Conservation (phyloP, 2,329 filamentous ascomycete genomes). For the Dactylellina haptotyla region DNA sequence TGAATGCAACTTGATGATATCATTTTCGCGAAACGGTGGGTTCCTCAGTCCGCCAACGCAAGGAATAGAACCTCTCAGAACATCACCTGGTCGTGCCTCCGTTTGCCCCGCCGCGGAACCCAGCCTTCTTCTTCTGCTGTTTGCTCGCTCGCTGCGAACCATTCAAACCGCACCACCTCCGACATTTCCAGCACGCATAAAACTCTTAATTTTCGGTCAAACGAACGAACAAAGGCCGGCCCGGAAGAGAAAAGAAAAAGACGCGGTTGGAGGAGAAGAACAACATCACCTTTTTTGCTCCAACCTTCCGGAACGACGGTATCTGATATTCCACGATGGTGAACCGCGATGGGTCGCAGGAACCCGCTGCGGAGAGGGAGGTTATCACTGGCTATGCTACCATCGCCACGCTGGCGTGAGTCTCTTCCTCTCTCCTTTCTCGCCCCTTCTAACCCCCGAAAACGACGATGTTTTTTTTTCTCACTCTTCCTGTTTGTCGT, state of each 20-base stretch:
- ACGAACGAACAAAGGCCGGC: no score
- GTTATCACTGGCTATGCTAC: conserved; percentile 52
- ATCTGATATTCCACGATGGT: conserved; percentile 41
- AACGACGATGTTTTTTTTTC: conserved; percentile 57
- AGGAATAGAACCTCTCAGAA: no score
- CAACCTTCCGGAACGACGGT: not conserved
- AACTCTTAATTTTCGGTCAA: conserved; percentile 14
- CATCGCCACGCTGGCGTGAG: conserved; percentile 51
- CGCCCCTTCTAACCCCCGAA: conserved; percentile 41
- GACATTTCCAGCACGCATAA: conserved; percentile 13
- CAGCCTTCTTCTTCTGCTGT: no score
- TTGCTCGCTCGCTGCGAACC: no score
- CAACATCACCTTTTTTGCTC: not conserved
- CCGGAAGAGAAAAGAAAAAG: not conserved
- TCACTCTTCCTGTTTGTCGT: conserved; percentile 63
- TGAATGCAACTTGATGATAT: no score
- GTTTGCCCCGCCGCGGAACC: no score
- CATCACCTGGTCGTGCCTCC: no score
- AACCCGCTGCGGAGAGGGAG: conserved; percentile 44
- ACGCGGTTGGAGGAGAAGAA: no score
- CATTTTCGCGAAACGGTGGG: no score
- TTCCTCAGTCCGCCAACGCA: no score
- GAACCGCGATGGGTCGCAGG: conserved; percentile 46
- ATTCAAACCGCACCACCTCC: conserved; percentile 53
- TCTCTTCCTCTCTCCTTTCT: not conserved